A percentile compares a stretch with the other conserved stretches of the same genome.
These are phyloP conservation scores for Hypoxylon fuscum DNA, from an alignment of 495 filamentous ascomycete species.

Conservation along the genomic window DNA sequence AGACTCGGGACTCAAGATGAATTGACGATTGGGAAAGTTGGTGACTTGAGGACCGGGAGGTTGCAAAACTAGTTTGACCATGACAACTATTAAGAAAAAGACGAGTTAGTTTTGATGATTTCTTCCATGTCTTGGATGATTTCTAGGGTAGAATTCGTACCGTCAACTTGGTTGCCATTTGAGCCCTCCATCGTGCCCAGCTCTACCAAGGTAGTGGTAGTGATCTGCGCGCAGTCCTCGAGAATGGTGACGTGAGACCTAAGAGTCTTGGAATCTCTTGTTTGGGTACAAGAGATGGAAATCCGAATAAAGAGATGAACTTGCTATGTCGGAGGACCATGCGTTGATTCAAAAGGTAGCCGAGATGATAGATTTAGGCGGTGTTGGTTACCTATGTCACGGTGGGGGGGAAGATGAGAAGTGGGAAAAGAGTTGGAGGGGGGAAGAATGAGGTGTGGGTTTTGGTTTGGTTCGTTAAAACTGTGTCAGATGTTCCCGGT, in stretches of 20 bases:
- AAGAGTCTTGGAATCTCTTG: conserved; percentile 5
- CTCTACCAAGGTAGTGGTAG: not conserved
- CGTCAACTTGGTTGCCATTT: conserved; percentile 6
- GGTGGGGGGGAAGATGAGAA: too few species aligned
- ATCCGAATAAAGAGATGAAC: not conserved
- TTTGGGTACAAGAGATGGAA: not conserved
- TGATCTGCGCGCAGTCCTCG: conserved; percentile 14
- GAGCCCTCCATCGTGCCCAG: conserved; percentile 24
- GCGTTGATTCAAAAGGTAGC: conserved; percentile 2
- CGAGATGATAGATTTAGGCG: conserved; percentile 29
- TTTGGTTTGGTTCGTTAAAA: conserved; percentile 5
- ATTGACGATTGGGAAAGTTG: conserved; percentile 38
- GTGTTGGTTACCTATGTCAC: too few species aligned
- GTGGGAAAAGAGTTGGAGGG: conserved; percentile 24
- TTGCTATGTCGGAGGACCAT: conserved; percentile 13
- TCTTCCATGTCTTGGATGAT: not conserved
- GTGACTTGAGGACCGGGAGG: conserved; percentile 4
- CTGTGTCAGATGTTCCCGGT: conserved; percentile 20
- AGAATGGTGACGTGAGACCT: conserved; percentile 5
- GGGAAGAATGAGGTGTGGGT: conserved; percentile 13
- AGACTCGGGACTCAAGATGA: conserved; percentile 37
- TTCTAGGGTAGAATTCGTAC: conserved; percentile 23
- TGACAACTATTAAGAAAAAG: conserved; percentile 20
- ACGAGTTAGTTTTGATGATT: not conserved
- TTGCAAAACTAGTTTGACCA: conserved; percentile 30